Evolutionary conservation across 1,284 basidiomycete species (phyloP), one percentile per base, ranked within the genome.

Genomic region (Fistulina hepatica): DNA sequence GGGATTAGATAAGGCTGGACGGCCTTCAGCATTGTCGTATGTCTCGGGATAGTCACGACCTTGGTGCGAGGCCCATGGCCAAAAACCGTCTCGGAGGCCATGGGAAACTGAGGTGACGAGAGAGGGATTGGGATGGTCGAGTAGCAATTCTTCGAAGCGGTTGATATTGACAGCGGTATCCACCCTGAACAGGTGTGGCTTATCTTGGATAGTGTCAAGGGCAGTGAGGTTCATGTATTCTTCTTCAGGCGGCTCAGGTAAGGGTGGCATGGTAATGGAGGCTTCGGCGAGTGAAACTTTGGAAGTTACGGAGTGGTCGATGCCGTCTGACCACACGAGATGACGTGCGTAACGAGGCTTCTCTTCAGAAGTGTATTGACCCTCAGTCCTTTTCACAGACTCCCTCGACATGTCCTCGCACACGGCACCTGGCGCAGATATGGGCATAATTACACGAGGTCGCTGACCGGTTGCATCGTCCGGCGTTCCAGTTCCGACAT

Each of bases 61-160:
- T 3, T 39, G 13, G 0, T 45, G 56, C 6, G 57, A 44, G 0
- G 64, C 64, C 43, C 47, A 64, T 0, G 62, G 64, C 64, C 63
- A 67, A 44, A 65, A 65, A 2, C 64, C 65, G 22, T 59, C 41
- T 3, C 49, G 36, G 3, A 66, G 48, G 1, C 56, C 58, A 2
- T 17, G 23, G 8, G 48, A 34, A 0, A 65, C 55, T 0, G 61
- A 67, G 0, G 40, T 6, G 0, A 68, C 60, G 21, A 61, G 58
- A 0, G 48, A 36, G 2, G 34, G 52, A 36, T 65, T 65, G 0
- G 60, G 63, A 41, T 65, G 64, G 4, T 11, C 24, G 0, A 3
- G 7, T 1, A 64, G 51, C 1, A 60, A 37, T 0, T 25, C 5
- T 42, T 57, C 44, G 16, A 66, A 52, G 1, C 23, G 21, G 33